Base-by-base conservation (phyloP, 2,329 filamentous ascomycete species). In the Myriosclerotinia scirpicola region DNA sequence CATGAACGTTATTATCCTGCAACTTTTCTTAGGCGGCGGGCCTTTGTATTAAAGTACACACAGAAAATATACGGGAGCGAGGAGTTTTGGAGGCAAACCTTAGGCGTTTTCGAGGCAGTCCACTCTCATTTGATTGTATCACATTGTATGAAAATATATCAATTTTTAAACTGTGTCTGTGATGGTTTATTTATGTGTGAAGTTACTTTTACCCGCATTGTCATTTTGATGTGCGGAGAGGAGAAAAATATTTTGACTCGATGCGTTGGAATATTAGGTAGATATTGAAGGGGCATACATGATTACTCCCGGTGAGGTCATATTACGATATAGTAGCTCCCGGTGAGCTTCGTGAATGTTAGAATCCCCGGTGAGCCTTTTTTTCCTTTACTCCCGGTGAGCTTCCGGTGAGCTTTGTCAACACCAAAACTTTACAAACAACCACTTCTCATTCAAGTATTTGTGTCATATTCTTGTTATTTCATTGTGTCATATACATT, bases 51-150 rank as follows among this genome's bases (percentile, higher is more conserved):
- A 61, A 61, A 61, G 22, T 34, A 66, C 48, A 58, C 34, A 40
- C 50, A 46, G 71, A 69, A 65, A 62, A 67, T 50, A 69, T 67
- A 60, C 67, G 69, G 70, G 70, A 75, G 72, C 72, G 71, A 69
- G 73, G 73, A 72, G 73, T 75, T 64, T 64, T 64, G 71, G 69
- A 54, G 55, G 30, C 36, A 22, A 53, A n/a, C 2, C 5, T 15
- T n/a, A 11, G 40, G 64, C 46, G 58, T 56, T 61, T 54, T 60
- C 36, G 17, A 38, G 64, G 48, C 48, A 61, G 55, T 66, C 64
- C 64, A 66, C 64, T 66, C 64, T 53, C 36, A 65, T 61, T 58
- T 54, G 55, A 34, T 61, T 65, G n/a, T 61, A 61, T 65, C 55
- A 65, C 42, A 48, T 59, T 59, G 30, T 38, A 65, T n/a, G 54